Percentiles rank a stretch among this genome's conserved stretches.
Evolutionary conservation across 2,329 filamentous ascomycete genomes (phyloP).

Genomic region (Epichloe aotearoae): DNA sequence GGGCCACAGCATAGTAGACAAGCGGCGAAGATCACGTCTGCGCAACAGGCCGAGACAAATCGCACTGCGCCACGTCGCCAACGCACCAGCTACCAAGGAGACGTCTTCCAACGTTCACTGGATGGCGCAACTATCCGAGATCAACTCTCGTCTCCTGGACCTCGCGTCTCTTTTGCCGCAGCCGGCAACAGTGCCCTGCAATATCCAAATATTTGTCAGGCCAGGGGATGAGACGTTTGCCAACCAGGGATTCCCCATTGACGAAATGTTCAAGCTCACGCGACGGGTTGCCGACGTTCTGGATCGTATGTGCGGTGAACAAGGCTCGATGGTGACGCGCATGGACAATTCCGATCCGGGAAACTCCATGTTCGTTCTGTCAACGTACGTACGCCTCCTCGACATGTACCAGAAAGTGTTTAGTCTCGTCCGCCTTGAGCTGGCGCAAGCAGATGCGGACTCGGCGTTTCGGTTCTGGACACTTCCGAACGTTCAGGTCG

Average conservation of each 20-base stretch:
- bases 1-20: slow-evolving; percentile 7
- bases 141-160: slow-evolving; percentile 25
- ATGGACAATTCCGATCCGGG: slow-evolving; percentile 21
- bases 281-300: slow-evolving; percentile 23
- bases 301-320: slow-evolving; percentile 12
- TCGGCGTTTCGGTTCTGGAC: slow-evolving; percentile 23
- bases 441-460: slow-evolving; percentile 15
- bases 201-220: slow-evolving; percentile 6
- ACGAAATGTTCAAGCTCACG: slow-evolving; percentile 28
- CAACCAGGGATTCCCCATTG: slow-evolving; percentile 23
- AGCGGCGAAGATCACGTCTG: slow-evolving; percentile 12
- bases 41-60: slow-evolving; percentile 21
- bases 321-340: slow-evolving; percentile 5
- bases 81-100: slow-evolving; percentile 11
- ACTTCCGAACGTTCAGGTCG: slow-evolving; percentile 27
- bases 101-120: slow-evolving; percentile 16
- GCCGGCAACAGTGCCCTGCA: slow-evolving; percentile 12
- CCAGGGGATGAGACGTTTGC: slow-evolving; percentile 10
- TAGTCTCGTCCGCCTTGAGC: slow-evolving; percentile 20
- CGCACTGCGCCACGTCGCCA: slow-evolving; percentile 13
- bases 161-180: slow-evolving; percentile 22
- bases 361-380: slow-evolving; percentile 25
- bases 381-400: slow-evolving; percentile 25
- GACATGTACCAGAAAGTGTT: slow-evolving; percentile 29
- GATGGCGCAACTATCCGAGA: slow-evolving; percentile 26